Base-by-base conservation (phyloP, 176 grass and related monocot species). In the Canna indica region DNA sequence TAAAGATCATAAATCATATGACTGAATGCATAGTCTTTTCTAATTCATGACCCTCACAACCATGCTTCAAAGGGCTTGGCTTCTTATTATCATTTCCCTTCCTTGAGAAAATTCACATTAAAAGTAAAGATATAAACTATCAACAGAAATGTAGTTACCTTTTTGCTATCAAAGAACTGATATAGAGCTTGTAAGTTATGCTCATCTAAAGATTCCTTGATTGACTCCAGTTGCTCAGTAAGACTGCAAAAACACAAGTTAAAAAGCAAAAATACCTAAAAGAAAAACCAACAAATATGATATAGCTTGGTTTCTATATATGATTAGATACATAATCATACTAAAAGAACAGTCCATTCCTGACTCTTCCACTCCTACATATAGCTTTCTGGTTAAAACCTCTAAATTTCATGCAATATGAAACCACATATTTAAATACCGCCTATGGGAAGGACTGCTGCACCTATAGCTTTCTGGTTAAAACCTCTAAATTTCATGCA, bases 201-300 rank as follows among this genome's bases (percentile, higher is more conserved):
- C 42, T 91, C 88, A 14, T 81, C 81, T 67, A 91, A 85, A 77
- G 93, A 96, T 79, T 96, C 86, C 67, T 79, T 86, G 71, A 96
- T 90, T 26, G 86, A 87, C 70, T 91, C 83, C 68, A 91, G 48
- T 80, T 96, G 88, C 72, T 96, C 93, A 39, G 79, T 73, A 25
- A 96, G 81, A 64, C 92, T 96, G 77, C 34, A 82, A 74, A 70
- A 75, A 52, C 22, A 18, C 36, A 25, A 17, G 61, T 75, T 71
- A 46, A 28, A 30, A 59, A 45, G 36, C 11, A 1, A 59, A 26
- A 6, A 63, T 33, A n/a, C 16, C 20, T 14, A 16, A 25, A 6
- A 18, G 13, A 14, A 17, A 18, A 63, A 6, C 26, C 57, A 29
- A 67, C 13, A 76, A 74, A 78, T 64, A 8, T 53, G n/a, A 13